These are phyloP conservation scores for Phytophthora pluvialis DNA, from an alignment of 352 stramenopile genomes.

Conservation along the genomic window DNA sequence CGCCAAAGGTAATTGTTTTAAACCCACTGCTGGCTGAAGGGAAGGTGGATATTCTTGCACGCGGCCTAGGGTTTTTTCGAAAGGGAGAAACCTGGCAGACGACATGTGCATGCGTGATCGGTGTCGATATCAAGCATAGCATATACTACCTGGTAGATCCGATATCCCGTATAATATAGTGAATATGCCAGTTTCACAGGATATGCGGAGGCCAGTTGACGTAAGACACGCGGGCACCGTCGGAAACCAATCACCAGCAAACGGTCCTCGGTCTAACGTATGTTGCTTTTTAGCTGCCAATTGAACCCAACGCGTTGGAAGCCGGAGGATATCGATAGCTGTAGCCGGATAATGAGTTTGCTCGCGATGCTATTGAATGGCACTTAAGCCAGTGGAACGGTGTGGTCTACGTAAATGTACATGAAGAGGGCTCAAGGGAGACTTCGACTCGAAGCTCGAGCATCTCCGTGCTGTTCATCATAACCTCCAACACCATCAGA, in stretches of 20 bases:
- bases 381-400: no score
- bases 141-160: background rate
- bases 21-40: slow-evolving; percentile 14
- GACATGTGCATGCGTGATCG: background rate
- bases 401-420: no score
- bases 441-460: no score
- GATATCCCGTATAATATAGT: background rate
- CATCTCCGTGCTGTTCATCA: background rate
- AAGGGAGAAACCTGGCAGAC: slow-evolving; percentile 9
- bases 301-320: no score
- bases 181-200: background rate
- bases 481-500: background rate
- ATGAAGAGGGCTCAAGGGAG: no score
- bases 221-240: slow-evolving; percentile 5
- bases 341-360: no score
- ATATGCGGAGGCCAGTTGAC: slow-evolving; percentile 5
- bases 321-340: no score
- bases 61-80: background rate
- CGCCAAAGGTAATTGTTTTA: slow-evolving; percentile 18
- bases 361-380: no score
- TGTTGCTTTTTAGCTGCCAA: no score
- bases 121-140: background rate
- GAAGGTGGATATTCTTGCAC: slow-evolving; percentile 28
- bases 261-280: background rate
- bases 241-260: slow-evolving; percentile 1